Evolutionary conservation across 768 basidiomycete genomes (phyloP), one percentile per base, ranked within the genome.

Genomic region (Hypsizygus marmoreus): DNA sequence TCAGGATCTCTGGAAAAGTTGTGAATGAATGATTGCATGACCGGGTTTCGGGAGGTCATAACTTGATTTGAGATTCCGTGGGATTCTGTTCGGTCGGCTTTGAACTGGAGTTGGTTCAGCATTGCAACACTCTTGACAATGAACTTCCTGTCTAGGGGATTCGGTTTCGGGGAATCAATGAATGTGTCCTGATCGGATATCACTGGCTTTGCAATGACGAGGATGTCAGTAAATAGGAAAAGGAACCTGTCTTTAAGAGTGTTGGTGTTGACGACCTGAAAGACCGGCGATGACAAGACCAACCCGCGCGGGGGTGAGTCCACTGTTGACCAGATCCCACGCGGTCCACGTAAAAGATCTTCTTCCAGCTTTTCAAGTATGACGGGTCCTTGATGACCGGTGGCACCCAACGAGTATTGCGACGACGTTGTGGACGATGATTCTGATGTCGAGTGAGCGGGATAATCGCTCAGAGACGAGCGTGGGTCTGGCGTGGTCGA

Each of bases 181-280:
- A 83, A 72, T 26, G 72, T 69, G 51, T 89, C 86, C 39, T 80
- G 76, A 33, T 88, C 84, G 28, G 81, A 78, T 43, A 83, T 71
- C 48, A 94, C 75, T 10, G 94, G 94, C 65, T 98, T 98, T 30
- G 95, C 87, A 54, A 98, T 81, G 64, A 98, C 79, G 43, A 98
- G 80, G 42, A 98, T 80, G 64, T 99, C 97, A 64, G 74, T 92
- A 78, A 99, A 99, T n/a, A 98, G 78, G 73, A 98, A 95, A 8
- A 98, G 79, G 70, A 92, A 91, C 9, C 97, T 85, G 60, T 97
- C 94, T 66, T 98, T 97, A 64, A 94, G 88, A 0, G 90, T 94
- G 65, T 95, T 88, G 31, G 84, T 77, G 66, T 97, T 93, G 55
- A 92, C 92, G 11, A 98, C 92, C 68, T 99, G 97, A 4, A 95